These are phyloP conservation scores for Phyllosticta citribraziliensis DNA, from an alignment of 2,329 filamentous ascomycete genomes.

Conservation along the genomic window DNA sequence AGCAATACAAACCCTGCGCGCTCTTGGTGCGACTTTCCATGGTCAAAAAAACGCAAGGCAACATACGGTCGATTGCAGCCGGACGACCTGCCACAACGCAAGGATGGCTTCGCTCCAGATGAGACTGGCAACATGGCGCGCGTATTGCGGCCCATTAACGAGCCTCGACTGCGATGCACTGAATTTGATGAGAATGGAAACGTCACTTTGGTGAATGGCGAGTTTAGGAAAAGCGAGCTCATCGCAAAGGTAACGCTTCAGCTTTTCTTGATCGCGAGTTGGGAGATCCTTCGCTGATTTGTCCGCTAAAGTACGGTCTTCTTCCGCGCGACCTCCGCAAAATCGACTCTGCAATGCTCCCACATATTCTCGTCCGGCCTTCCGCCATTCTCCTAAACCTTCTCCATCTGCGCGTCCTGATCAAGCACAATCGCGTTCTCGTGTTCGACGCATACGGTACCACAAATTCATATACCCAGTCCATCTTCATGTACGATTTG, in stretches of 20 bases:
- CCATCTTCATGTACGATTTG: constrained; percentile 94
- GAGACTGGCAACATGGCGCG: constrained; percentile 55
- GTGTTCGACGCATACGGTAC: constrained; percentile 95
- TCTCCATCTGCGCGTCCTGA: constrained; percentile 89
- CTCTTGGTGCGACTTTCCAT: constrained; percentile 20
- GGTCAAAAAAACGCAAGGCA: constrained; percentile 22
- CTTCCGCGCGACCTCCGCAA: constrained; percentile 92
- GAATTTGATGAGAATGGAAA: constrained; percentile 90
- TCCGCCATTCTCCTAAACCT: constrained; percentile 92
- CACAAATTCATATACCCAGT: constrained; percentile 89
- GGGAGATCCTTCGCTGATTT: constrained; percentile 10
- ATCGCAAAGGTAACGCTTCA: constrained; percentile 66
- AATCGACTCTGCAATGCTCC: constrained; percentile 91
- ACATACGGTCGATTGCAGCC: constrained; percentile 31
- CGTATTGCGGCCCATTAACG: constrained; percentile 68
- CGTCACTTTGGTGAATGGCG: constrained; percentile 84
- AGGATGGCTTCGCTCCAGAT: constrained; percentile 27
- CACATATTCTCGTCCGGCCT: constrained; percentile 87
- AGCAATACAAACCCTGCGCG: constrained; percentile 12
- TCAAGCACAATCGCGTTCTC: constrained; percentile 88
- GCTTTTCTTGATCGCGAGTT: not conserved
- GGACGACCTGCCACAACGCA: constrained; percentile 1
- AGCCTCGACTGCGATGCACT: constrained; percentile 81
- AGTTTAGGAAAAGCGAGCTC: constrained; percentile 95
- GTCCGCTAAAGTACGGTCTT: constrained; percentile 61